Percentiles rank a stretch among this genome's conserved stretches.
Evolutionary conservation across 2,329 filamentous ascomycete species (phyloP).

Genomic region (Aspergillus calidoustus): DNA sequence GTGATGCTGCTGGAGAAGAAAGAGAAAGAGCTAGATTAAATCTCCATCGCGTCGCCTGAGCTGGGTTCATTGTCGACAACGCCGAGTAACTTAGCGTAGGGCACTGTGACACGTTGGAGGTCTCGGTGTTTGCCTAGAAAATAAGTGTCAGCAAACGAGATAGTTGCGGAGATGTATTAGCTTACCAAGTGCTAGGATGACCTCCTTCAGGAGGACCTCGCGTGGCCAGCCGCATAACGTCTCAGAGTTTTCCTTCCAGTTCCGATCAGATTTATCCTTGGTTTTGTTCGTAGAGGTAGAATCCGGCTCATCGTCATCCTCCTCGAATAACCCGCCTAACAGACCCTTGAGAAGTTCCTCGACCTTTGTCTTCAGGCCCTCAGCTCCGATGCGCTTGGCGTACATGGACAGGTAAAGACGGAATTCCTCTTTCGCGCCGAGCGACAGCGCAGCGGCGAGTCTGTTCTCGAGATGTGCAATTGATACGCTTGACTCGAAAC

Average conservation of each 20-base stretch:
- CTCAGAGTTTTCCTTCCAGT: conserved; percentile 58
- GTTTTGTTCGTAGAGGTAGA: not conserved
- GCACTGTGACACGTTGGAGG: conserved; percentile 89
- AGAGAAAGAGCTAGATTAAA: conserved; percentile 25
- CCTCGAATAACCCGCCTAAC: conserved; percentile 69
- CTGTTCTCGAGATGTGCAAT: conserved; percentile 96
- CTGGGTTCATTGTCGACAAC: conserved; percentile 45
- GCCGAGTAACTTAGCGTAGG: conserved; percentile 84
- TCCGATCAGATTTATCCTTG: conserved; percentile 34
- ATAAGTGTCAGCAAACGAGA: conserved; percentile 8
- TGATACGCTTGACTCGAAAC: conserved; percentile 86
- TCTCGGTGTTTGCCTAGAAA: conserved; percentile 77
- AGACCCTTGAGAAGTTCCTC: conserved; percentile 87
- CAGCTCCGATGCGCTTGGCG: conserved; percentile 89
- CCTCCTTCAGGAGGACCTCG: conserved; percentile 83
- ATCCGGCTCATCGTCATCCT: conserved; percentile 57
- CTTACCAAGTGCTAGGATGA: conserved; percentile 89
- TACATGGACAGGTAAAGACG: conserved; percentile 97
- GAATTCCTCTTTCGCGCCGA: conserved; percentile 90
- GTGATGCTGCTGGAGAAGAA: not conserved
- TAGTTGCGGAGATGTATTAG: conserved; percentile 1
- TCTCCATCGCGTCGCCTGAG: conserved; percentile 43
- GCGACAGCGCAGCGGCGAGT: conserved; percentile 81
- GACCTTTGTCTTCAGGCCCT: conserved; percentile 84
- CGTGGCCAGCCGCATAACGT: conserved; percentile 90